A percentile compares a stretch with the other conserved stretches of the same genome.
Conservation (phyloP, 2,329 filamentous ascomycete genomes). For the Trichophyton rubrum region DNA sequence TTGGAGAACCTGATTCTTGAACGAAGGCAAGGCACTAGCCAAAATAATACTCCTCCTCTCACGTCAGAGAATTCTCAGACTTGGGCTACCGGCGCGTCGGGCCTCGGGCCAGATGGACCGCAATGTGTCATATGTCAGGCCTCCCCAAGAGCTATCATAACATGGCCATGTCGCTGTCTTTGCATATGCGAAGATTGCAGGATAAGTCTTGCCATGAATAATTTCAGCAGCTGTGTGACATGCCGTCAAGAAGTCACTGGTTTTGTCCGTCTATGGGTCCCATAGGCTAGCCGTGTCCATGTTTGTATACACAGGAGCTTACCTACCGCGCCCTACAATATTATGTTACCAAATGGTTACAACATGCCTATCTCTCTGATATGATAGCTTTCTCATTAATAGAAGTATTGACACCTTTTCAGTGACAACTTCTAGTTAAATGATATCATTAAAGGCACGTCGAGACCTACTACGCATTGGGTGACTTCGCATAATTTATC, state of each 20-base stretch:
- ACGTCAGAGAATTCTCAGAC: conserved; percentile 21
- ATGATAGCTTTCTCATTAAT: no score
- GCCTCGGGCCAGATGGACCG: conserved; percentile 61
- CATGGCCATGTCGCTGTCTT: conserved; percentile 93
- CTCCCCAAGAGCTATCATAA: conserved; percentile 72
- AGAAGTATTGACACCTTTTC: no score
- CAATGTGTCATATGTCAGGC: conserved; percentile 91
- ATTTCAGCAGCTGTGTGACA: conserved; percentile 92
- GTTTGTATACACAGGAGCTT: no score
- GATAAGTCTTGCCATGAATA: conserved; percentile 88
- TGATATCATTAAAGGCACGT: no score
- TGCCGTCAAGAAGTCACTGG: conserved; percentile 79
- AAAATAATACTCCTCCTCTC: conserved; percentile 1
- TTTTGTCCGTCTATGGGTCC: conserved; percentile 85
- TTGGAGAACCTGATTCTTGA: conserved; percentile 49
- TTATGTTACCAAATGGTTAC: background rate
- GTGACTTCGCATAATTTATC: no score
- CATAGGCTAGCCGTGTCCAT: conserved; percentile 27
- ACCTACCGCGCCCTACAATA: background rate
- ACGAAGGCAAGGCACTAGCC: conserved; percentile 30
- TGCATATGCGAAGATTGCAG: conserved; percentile 91
- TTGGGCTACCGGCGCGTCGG: conserved; percentile 61
- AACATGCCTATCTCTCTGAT: background rate
- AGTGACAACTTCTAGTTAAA: no score
- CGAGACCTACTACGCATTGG: no score